A percentile compares a stretch with the other conserved stretches of the same genome.
Conservation (phyloP, 2,329 filamentous ascomycete species). For the Neofusicoccum laricinum region DNA sequence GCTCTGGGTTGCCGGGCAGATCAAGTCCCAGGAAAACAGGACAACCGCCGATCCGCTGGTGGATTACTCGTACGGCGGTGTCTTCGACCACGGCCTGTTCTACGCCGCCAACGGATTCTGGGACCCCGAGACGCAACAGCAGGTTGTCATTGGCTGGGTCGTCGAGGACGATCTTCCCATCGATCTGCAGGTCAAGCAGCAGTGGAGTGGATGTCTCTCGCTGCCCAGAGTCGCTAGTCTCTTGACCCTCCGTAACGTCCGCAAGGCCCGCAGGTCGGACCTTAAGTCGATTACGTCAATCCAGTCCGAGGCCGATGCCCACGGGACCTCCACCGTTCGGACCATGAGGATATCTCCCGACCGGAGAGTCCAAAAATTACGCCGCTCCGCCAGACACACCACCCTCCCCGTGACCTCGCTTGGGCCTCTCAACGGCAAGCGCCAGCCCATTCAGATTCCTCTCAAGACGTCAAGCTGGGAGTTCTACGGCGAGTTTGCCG, state of each 20-base stretch:
- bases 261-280: slow-evolving; percentile 33
- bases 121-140: slow-evolving; percentile 41
- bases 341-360: slow-evolving; percentile 35
- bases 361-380: slow-evolving; percentile 4
- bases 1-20: slow-evolving; percentile 46
- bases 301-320: slow-evolving; percentile 17
- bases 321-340: slow-evolving; percentile 38
- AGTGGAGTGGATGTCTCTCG: slow-evolving; percentile 51
- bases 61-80: slow-evolving; percentile 42
- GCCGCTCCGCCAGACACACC: slow-evolving; percentile 29
- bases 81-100: slow-evolving; percentile 48
- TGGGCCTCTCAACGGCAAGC: neutral
- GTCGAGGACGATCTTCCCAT: slow-evolving; percentile 51
- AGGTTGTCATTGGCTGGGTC: slow-evolving; percentile 51
- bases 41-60: slow-evolving; percentile 18
- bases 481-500: slow-evolving; percentile 22
- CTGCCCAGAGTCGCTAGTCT: slow-evolving; percentile 46
- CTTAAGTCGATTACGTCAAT: slow-evolving; percentile 44
- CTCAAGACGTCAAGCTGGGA: slow-evolving; percentile 23
- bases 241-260: slow-evolving; percentile 37
- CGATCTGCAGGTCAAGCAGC: slow-evolving; percentile 41
- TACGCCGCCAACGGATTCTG: slow-evolving; percentile 52
- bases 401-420: neutral
- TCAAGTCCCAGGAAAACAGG: slow-evolving; percentile 17
- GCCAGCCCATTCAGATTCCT: neutral